A percentile compares a stretch with the other conserved stretches of the same genome.
Evolutionary conservation across 228 moss, liverwort and hornwort species (phyloP).

Genomic region (Sphagnum magellanicum): DNA sequence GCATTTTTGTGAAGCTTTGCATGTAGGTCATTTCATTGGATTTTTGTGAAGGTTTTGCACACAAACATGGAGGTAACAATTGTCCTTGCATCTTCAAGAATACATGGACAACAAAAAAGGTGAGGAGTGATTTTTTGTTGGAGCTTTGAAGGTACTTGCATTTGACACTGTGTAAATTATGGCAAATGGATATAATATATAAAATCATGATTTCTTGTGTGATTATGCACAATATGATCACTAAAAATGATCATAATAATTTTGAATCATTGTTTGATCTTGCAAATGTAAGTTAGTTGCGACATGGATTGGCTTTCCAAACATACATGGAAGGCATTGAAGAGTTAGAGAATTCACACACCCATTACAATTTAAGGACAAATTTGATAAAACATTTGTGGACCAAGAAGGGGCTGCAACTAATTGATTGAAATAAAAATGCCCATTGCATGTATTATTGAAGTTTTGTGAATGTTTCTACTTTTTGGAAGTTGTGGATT

Average conservation of each 20-base stretch:
- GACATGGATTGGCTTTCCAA: not conserved
- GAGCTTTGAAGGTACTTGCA: too few relatives aligned
- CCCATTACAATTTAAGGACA: not conserved
- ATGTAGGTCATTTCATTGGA: too few relatives aligned
- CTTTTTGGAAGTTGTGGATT: not conserved
- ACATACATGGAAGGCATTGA: not conserved
- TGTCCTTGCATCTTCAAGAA: too few relatives aligned
- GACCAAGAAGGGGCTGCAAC: not conserved
- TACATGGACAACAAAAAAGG: too few relatives aligned
- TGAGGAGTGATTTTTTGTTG: too few relatives aligned
- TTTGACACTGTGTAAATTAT: not conserved
- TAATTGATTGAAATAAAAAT: too few relatives aligned
- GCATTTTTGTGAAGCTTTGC: too few relatives aligned
- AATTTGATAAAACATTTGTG: slow-evolving; percentile 7
- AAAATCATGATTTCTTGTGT: slow-evolving; percentile 4
- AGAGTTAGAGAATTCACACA: slow-evolving; percentile 1
- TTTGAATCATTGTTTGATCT: slow-evolving; percentile 1
- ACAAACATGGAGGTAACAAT: too few relatives aligned
- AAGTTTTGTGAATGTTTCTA: too few relatives aligned
- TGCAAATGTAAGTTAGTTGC: not conserved
- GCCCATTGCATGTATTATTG: too few relatives aligned
- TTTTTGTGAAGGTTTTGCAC: too few relatives aligned
- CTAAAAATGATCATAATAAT: slow-evolving; percentile 1
- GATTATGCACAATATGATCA: slow-evolving; percentile 6
- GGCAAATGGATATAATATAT: not conserved